Conservation (phyloP, 805 yeast species). For the Yarrowia hollandica region DNA sequence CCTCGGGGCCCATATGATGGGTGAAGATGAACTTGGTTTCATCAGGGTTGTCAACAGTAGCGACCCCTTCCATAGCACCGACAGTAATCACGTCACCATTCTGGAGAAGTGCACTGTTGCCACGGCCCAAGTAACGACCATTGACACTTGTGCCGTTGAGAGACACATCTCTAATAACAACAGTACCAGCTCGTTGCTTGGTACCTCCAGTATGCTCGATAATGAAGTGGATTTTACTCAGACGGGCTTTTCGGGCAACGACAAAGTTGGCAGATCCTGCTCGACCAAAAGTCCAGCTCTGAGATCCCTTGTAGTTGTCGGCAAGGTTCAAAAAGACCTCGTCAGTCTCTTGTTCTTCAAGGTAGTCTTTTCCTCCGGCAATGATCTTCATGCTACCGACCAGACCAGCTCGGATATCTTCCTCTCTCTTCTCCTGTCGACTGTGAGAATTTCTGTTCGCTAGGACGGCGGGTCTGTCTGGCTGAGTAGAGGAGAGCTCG, state of each 20-base stretch:
- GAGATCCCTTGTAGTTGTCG: not conserved
- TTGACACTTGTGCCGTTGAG: slow-evolving; percentile 94
- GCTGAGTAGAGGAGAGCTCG: slow-evolving; percentile 22
- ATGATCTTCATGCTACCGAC: slow-evolving; percentile 18
- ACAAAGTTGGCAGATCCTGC: slow-evolving; percentile 7
- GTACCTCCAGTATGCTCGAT: slow-evolving; percentile 8
- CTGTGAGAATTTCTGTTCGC: slow-evolving; percentile 6
- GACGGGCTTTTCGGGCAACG: not conserved
- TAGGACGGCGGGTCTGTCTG: slow-evolving; percentile 11
- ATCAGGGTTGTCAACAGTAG: slow-evolving; percentile 49
- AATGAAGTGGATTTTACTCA: slow-evolving; percentile 19
- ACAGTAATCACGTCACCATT: slow-evolving; percentile 94
- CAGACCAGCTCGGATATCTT: not conserved
- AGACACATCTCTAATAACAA: slow-evolving; percentile 71
- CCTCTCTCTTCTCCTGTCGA: slow-evolving; percentile 4
- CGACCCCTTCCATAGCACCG: slow-evolving; percentile 69
- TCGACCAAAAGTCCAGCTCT: slow-evolving; percentile 27
- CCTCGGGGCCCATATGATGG: slow-evolving; percentile 41
- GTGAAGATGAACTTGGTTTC: slow-evolving; percentile 52
- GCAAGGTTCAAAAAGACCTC: not conserved
- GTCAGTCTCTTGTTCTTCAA: not conserved
- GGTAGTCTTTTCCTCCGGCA: slow-evolving; percentile 9
- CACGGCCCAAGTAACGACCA: slow-evolving; percentile 67
- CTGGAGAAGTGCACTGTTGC: slow-evolving; percentile 73
- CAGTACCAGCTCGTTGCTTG: slow-evolving; percentile 30